Conservation (phyloP, 2,329 filamentous ascomycete genomes). For the Cadophora sp. region DNA sequence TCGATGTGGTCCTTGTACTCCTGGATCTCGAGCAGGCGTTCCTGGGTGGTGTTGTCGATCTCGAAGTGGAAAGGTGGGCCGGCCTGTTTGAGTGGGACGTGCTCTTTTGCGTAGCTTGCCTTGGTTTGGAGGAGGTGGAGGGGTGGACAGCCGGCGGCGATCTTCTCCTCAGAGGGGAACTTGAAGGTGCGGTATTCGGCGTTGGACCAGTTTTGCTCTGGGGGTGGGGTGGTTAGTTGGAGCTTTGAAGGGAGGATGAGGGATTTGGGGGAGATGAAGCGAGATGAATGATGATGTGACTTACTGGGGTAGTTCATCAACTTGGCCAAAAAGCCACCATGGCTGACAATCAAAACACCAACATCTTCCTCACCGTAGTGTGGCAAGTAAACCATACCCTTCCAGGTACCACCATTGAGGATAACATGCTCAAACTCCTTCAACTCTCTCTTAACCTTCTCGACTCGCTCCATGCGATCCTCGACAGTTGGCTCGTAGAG, state of each 20-base stretch:
- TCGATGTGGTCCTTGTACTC: background rate
- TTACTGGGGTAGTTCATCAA: slow-evolving; percentile 15
- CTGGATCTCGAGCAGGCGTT: background rate
- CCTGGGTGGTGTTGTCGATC: slow-evolving; percentile 1
- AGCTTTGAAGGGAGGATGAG: background rate
- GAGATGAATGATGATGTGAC: background rate
- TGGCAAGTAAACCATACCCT: slow-evolving; percentile 16
- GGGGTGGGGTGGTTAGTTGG: background rate
- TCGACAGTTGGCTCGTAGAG: background rate
- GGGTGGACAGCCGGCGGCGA: background rate
- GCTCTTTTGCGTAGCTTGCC: background rate
- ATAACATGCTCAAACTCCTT: slow-evolving; percentile 9
- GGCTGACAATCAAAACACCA: slow-evolving; percentile 25
- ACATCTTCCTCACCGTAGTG: slow-evolving; percentile 16
- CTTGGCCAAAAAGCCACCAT: slow-evolving; percentile 23
- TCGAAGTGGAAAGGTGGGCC: background rate
- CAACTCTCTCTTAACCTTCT: slow-evolving; percentile 17
- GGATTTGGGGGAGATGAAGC: background rate
- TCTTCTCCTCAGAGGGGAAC: slow-evolving; percentile 7
- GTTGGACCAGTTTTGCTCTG: slow-evolving; percentile 4
- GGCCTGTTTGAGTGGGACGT: background rate
- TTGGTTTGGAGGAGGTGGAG: slow-evolving; percentile 6
- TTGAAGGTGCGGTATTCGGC: slow-evolving; percentile 6
- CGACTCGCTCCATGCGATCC: background rate
- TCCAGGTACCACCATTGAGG: slow-evolving; percentile 23